phyloP scores from a whole-genome alignment of 257 asterid genomes.

The Solanum infundibuliforme region DNA sequence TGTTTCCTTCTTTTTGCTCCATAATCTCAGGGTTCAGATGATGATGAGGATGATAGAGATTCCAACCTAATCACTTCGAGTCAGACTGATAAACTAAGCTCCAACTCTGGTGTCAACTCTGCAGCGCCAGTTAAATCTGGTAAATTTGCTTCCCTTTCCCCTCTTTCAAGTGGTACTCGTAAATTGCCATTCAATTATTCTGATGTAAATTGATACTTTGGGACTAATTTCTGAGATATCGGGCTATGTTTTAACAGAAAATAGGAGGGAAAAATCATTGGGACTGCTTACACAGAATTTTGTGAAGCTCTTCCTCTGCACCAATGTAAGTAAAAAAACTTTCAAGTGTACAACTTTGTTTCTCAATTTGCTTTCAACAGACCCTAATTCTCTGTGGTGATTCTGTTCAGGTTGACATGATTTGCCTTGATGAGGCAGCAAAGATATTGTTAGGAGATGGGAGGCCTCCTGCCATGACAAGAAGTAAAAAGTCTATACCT shows the following conservation, averaged over 20 bases:
- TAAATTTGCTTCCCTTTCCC: conserved; percentile 1
- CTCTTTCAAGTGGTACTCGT: background rate
- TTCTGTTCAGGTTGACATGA: conserved; percentile 59
- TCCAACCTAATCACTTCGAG: conserved; percentile 32
- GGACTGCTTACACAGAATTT: conserved; percentile 96
- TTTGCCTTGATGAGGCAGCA: conserved; percentile 96
- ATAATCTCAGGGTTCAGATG: conserved; percentile 58
- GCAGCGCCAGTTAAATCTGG: conserved; percentile 30
- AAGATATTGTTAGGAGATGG: conserved; percentile 84
- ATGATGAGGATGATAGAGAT: conserved; percentile 60
- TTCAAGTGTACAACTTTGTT: background rate
- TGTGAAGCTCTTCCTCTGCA: conserved; percentile 85
- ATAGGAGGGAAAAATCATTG: conserved; percentile 88
- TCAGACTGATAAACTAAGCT: conserved; percentile 40
- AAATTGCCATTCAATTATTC: background rate
- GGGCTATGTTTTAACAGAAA: conserved; percentile 28
- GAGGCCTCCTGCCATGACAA: conserved; percentile 70
- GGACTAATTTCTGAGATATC: background rate
- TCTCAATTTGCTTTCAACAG: background rate
- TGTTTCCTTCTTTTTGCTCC: background rate
- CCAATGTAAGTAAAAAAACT: conserved; percentile 44
- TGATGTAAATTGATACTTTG: background rate
- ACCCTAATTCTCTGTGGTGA: background rate
- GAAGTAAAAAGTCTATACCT: conserved; percentile 41
- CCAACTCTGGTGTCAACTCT: conserved; percentile 27